Evolutionary conservation across 768 basidiomycete genomes (phyloP), one percentile per base, ranked within the genome.

Genomic region (Pholiota conissans): DNA sequence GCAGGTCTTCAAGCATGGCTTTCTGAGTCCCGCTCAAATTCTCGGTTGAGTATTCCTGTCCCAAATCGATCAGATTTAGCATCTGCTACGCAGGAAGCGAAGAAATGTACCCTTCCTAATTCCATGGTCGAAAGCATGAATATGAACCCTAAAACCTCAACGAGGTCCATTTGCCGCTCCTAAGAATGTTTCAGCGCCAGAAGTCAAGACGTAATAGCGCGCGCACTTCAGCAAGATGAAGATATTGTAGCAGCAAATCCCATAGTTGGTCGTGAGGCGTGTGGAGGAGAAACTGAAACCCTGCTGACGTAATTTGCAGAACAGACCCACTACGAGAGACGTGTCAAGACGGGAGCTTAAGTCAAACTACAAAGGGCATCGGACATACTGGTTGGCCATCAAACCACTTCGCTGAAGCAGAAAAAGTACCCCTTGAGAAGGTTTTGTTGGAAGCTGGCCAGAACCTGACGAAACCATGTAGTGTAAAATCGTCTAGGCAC

Each of bases 101-200:
- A 58, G 29, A 35, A 32, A 72, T 82, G 70, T 67, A 94, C 95
- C 63, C 88, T 80, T 47, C 95, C 95, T 5, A 98, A 84, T 68
- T 97, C 93, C 86, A 95, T 95, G 3, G 92, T 97, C 1, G 95
- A 95, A 59, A 99, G 79, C 90, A 98, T 97, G 79, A 98, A 95
- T 49, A 98, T 79, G 73, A 98, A 95, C 62, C 90, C 89, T 55
- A 98, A 79, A 8, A 97, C 91, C 69, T 96, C 93, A 8, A 98
- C 93, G 0, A 95, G 79, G 72, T 96, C 95, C 86, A 95, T 93
- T 67, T 87, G 83, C 56, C 92, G 82, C 74, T 91, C 88, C 90
- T 93, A 68, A 29, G 42, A 59, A 56, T 50, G 49, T 47, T 42
- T 61, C 65, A 37, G 57, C 35, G 55, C 62, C 49, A 62, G 52